Percentiles rank a stretch among this genome's conserved stretches.
Conservation (phyloP, 352 stramenopile genomes). For the Blastocystis sp. region DNA sequence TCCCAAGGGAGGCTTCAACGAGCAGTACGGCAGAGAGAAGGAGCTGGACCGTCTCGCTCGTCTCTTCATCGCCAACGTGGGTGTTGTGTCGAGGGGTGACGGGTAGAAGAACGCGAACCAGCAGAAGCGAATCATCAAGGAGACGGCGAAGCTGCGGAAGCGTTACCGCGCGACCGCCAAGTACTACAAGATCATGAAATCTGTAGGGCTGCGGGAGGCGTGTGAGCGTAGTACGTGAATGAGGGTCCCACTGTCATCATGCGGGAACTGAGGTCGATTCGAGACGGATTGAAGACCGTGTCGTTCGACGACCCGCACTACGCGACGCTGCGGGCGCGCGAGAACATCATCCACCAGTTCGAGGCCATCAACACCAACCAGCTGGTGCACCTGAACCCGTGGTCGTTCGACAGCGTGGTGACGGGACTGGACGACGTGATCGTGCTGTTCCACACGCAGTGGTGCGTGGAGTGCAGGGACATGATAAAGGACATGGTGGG, state of each 20-base stretch:
- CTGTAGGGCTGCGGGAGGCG: neutral
- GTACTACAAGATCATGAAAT: constrained; percentile 72
- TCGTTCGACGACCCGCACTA: constrained; percentile 9
- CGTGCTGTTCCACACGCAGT: constrained; percentile 45
- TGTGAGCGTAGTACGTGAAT: constrained; percentile 31
- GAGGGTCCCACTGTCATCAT: constrained; percentile 26
- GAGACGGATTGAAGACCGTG: constrained; percentile 25
- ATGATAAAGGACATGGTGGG: constrained; percentile 55
- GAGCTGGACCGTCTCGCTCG: constrained; percentile 57
- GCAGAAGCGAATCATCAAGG: constrained; percentile 18
- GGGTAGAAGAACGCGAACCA: constrained; percentile 58
- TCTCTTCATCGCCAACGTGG: constrained; percentile 59
- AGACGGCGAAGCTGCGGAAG: constrained; percentile 54
- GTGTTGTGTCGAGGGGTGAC: neutral
- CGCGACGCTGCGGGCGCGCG: neutral
- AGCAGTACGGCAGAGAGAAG: constrained; percentile 23
- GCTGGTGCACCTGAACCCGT: constrained; percentile 58
- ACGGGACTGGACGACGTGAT: constrained; percentile 51
- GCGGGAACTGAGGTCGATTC: neutral
- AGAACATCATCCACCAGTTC: constrained; percentile 72
- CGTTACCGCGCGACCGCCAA: constrained; percentile 41
- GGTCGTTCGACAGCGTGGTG: constrained; percentile 58
- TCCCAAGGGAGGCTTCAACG: constrained; percentile 57
- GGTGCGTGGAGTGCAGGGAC: constrained; percentile 50
- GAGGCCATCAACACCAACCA: constrained; percentile 45